Evolutionary conservation across 805 yeast species (phyloP).

Genomic region (Myxozyma nipponensis): DNA sequence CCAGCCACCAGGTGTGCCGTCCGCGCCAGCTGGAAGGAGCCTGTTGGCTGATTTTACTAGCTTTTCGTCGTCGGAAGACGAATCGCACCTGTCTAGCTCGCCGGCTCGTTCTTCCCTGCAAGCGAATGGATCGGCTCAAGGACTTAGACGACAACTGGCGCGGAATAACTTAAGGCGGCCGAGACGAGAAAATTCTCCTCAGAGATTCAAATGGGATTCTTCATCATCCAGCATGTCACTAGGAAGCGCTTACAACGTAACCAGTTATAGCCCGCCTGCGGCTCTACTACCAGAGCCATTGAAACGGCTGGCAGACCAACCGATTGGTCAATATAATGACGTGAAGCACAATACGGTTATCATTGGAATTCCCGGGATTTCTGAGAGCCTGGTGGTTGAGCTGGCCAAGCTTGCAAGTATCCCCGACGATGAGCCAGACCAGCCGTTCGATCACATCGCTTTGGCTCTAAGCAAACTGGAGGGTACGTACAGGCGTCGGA

Average conservation of each 20-base stretch:
- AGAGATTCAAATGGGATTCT: slow-evolving; percentile 1
- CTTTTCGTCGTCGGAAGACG: neutral
- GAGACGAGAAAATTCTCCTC: neutral
- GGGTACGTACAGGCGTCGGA: slow-evolving; percentile 46
- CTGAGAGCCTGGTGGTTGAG: slow-evolving; percentile 22
- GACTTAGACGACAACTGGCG: slow-evolving; percentile 5
- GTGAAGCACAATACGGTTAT: neutral
- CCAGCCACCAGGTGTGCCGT: neutral
- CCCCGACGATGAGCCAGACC: slow-evolving; percentile 69
- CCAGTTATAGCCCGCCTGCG: slow-evolving; percentile 5
- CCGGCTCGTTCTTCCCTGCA: neutral
- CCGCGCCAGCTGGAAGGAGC: neutral
- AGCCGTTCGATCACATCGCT: slow-evolving; percentile 44
- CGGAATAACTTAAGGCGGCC: neutral
- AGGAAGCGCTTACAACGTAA: neutral
- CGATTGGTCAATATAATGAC: slow-evolving; percentile 3
- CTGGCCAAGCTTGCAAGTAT: slow-evolving; percentile 74
- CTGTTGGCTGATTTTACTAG: neutral
- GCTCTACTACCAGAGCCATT: neutral
- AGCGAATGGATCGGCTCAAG: neutral
- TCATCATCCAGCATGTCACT: slow-evolving; percentile 1
- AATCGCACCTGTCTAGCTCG: too few relatives aligned
- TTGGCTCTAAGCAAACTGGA: slow-evolving; percentile 70
- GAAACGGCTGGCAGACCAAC: neutral
- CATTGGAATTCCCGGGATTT: slow-evolving; percentile 23